phyloP scores from a whole-genome alignment of 305 asterid species.

The Solanum hybrid region DNA sequence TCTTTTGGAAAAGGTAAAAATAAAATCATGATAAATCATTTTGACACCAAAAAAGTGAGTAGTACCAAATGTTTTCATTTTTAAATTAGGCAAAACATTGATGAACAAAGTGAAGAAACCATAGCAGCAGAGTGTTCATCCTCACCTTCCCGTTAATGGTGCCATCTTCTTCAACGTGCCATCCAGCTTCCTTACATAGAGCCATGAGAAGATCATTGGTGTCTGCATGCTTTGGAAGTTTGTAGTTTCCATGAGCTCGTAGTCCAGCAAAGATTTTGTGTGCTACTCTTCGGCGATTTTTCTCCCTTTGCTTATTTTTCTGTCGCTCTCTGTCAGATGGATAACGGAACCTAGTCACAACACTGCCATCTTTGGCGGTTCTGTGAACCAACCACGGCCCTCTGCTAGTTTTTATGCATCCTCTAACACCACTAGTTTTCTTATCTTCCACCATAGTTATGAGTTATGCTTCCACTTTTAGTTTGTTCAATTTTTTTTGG shows the following conservation, averaged over 20 bases:
- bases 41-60: background rate
- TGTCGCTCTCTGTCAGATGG: constrained; percentile 61
- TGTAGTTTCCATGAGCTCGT: constrained; percentile 54
- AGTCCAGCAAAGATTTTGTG: constrained; percentile 56
- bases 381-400: constrained; percentile 76
- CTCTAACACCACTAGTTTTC: constrained; percentile 21
- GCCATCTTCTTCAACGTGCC: constrained; percentile 72
- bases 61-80: background rate
- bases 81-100: background rate
- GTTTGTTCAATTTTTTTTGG: background rate
- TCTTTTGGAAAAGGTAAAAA: background rate
- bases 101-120: background rate
- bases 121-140: background rate
- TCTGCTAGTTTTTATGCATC: constrained; percentile 56
- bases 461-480: background rate
- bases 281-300: constrained; percentile 39
- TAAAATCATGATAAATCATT: background rate
- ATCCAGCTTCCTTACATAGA: constrained; percentile 70
- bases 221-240: constrained; percentile 56
- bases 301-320: constrained; percentile 55
- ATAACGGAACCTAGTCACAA: constrained; percentile 36
- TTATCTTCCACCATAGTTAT: constrained; percentile 13
- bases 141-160: constrained; percentile 33
- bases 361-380: constrained; percentile 34
- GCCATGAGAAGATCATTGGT: constrained; percentile 66